Evolutionary conservation across 805 yeast genomes (phyloP).

Genomic region (Kockiozyma suomiensis): DNA sequence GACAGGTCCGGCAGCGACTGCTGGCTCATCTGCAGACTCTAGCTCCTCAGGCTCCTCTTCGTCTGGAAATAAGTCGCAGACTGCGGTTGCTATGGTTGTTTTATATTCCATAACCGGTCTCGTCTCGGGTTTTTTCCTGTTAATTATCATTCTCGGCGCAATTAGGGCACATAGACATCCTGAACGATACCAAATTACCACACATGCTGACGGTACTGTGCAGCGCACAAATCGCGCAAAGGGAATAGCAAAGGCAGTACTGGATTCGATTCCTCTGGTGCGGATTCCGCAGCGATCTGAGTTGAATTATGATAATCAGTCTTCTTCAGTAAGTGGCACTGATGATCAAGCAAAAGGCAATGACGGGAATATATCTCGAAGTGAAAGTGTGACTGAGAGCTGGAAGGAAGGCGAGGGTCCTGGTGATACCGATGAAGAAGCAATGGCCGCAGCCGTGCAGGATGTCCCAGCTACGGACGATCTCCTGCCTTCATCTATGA

Average conservation of each 20-base stretch:
- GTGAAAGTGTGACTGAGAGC: not conserved
- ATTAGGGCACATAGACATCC: conserved; percentile 43
- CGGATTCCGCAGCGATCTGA: conserved; percentile 24
- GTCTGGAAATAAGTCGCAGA: conserved; percentile 1
- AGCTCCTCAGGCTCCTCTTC: not conserved
- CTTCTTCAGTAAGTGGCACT: too few species aligned
- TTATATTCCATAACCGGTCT: conserved; percentile 41
- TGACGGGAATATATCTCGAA: not conserved
- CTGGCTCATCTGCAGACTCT: not conserved
- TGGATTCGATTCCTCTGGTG: conserved; percentile 44
- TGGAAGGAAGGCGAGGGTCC: not conserved
- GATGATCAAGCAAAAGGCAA: too few species aligned
- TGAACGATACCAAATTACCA: conserved; percentile 38
- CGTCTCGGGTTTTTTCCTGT: conserved; percentile 38
- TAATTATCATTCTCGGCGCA: conserved; percentile 42
- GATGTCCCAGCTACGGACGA: not conserved
- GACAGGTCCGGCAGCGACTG: not conserved
- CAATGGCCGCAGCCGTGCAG: not conserved
- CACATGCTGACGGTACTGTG: conserved; percentile 26
- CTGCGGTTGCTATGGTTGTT: conserved; percentile 41
- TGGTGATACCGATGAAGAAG: not conserved
- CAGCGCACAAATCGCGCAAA: conserved; percentile 37
- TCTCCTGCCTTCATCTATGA: conserved; percentile 14
- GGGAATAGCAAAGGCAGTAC: conserved; percentile 44
- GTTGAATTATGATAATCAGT: not conserved